A percentile compares a stretch with the other conserved stretches of the same genome.
Evolutionary conservation across 441 rosid species (phyloP).

Genomic region (Erodium trifolium): DNA sequence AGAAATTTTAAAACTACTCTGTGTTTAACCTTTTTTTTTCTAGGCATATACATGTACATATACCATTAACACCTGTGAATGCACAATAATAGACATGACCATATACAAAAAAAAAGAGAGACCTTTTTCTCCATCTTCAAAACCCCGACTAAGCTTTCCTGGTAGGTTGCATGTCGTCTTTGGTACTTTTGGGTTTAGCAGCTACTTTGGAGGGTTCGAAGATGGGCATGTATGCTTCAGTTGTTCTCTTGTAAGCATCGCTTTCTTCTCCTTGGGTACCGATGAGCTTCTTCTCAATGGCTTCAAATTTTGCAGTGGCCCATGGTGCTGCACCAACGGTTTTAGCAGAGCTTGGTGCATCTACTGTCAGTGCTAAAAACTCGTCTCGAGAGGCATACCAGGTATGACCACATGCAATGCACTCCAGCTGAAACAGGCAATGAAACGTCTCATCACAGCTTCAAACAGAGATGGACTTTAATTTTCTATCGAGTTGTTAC

Average conservation of each 20-base stretch:
- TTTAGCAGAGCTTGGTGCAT: constrained; percentile 39
- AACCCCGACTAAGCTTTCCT: constrained; percentile 15
- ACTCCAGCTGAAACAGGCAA: constrained; percentile 59
- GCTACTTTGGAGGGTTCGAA: constrained; percentile 39
- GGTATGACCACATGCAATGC: constrained; percentile 71
- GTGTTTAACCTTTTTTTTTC: neutral
- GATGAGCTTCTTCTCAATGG: constrained; percentile 49
- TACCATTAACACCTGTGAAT: too few species aligned
- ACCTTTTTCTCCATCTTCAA: neutral
- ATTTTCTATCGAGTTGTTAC: too few species aligned
- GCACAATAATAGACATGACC: neutral
- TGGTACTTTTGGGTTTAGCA: constrained; percentile 26
- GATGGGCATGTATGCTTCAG: constrained; percentile 41
- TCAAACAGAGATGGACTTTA: too few species aligned
- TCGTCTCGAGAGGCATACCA: constrained; percentile 95
- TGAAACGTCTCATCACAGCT: too few species aligned
- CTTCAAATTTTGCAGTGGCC: constrained; percentile 56
- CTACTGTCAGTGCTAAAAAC: constrained; percentile 61
- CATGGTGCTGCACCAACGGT: constrained; percentile 43
- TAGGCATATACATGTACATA: too few species aligned
- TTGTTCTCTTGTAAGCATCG: constrained; percentile 39
- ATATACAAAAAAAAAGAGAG: neutral
- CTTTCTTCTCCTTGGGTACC: constrained; percentile 39
- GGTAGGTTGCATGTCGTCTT: constrained; percentile 23
- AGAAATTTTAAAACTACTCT: neutral